Evolutionary conservation across 306 rosid species (phyloP), one percentile per base, ranked within the genome.

Genomic region (Lablab purpureus): DNA sequence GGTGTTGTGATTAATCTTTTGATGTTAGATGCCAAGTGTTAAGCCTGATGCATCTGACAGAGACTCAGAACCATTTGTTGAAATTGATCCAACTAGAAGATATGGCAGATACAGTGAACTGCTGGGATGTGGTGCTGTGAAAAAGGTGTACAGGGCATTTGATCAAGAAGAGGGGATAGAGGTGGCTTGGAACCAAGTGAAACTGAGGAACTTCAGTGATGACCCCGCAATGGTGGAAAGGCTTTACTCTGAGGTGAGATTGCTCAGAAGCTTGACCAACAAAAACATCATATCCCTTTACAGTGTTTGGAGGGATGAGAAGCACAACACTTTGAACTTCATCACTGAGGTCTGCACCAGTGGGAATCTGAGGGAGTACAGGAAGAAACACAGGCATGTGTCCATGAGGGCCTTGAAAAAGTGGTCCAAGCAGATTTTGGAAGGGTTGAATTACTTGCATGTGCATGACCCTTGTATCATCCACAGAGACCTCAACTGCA

Each of bases 141-240:
- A 94, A 41, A 94, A 86, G 63, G 98, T 94, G 50, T 94, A 91
- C 78, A 75, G 96, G 4, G 98, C 91, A 17, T 94, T 94, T 68
- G 97, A 94, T 80, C 92, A 88, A 84, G 94, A 87, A 69, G 96
- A 91, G 71, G 97, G 96, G 10, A 94, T 87, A 34, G 98, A 94
- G 22, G 96, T 94, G 32, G 97, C 98, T 4, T 94, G 98, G 98
- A 94, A 94, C 91, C 92, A 91, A 78, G 98, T 94, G 55, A 94
- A 87, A 65, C 90, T 94, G 4, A 76, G 87, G 5, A 87, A 89
- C 80, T 90, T 94, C 82, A 80, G 69, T 25, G 22, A 85, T n/a
- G 96, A 94, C 37, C 88, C 94, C 5, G 58, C 92, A 9, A 91
- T 91, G 95, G 64, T 90, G 2, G 96, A 89, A 1, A 83, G 97